These are phyloP conservation scores for Rutstroemia sp. DNA, from an alignment of 2,329 filamentous ascomycete genomes.

Conservation along the genomic window DNA sequence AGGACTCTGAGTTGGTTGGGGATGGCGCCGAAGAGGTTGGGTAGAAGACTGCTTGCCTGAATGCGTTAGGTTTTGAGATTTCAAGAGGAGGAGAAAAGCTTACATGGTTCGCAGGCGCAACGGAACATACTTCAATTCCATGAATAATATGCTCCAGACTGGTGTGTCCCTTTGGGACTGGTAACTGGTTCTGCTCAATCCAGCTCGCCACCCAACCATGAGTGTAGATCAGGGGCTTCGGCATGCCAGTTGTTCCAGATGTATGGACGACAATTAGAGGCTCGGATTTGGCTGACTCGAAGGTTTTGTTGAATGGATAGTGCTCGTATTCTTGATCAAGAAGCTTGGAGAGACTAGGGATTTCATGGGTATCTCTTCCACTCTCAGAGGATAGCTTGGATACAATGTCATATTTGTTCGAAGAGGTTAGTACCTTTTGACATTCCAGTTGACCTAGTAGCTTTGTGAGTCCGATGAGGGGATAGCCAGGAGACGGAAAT, in stretches of 20 bases:
- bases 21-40: neutral
- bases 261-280: neutral
- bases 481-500: neutral
- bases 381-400: neutral
- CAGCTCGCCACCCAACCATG: neutral
- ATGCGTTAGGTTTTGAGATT: neutral
- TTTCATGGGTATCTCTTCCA: neutral
- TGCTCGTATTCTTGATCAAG: neutral
- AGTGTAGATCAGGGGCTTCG: neutral
- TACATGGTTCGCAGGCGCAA: neutral
- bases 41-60: neutral
- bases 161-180: neutral
- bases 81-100: neutral
- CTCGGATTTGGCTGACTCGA: neutral
- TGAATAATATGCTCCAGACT: neutral
- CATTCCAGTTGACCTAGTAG: neutral
- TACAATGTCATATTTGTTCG: neutral
- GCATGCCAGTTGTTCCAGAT: neutral
- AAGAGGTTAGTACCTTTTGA: neutral
- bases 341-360: neutral
- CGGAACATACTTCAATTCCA: neutral
- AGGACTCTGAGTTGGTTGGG: neutral
- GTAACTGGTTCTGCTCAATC: neutral
- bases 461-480: neutral
- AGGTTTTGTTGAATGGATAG: neutral